Conservation (phyloP, 1,284 basidiomycete species). For the Ustilago tritici region DNA sequence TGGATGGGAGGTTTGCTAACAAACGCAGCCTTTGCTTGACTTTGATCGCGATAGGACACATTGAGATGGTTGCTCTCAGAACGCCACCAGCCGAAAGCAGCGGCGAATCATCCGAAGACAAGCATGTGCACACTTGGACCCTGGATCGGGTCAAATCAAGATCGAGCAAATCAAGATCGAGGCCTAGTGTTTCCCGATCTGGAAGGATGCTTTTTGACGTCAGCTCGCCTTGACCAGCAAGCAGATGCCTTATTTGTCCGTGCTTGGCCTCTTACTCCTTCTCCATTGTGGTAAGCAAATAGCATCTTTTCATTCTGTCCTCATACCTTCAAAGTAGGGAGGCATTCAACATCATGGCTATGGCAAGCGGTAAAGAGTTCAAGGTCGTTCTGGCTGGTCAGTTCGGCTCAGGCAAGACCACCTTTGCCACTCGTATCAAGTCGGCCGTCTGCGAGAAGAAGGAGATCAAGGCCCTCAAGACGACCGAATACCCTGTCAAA, state of each 20-base stretch:
- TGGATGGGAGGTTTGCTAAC: neutral
- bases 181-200: neutral
- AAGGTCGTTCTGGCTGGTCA: constrained; percentile 51
- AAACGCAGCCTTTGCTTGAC: neutral
- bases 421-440: constrained; percentile 51
- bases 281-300: neutral
- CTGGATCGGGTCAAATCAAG: neutral
- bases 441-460: constrained; percentile 39
- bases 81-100: neutral
- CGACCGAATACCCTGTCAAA: constrained; percentile 42
- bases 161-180: neutral
- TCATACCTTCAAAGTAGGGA: neutral
- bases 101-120: neutral
- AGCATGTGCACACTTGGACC: neutral
- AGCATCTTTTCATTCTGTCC: neutral
- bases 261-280: neutral
- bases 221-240: neutral
- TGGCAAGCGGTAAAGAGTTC: constrained; percentile 46
- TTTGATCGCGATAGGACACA: neutral
- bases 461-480: constrained; percentile 55
- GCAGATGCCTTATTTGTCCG: neutral
- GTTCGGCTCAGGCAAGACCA: constrained; percentile 49
- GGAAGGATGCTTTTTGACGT: constrained; percentile 1
- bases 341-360: constrained; percentile 11
- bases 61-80: neutral